Evolutionary conservation across 2,329 filamentous ascomycete species (phyloP).

Genomic region (Davidsoniella eucalypti): DNA sequence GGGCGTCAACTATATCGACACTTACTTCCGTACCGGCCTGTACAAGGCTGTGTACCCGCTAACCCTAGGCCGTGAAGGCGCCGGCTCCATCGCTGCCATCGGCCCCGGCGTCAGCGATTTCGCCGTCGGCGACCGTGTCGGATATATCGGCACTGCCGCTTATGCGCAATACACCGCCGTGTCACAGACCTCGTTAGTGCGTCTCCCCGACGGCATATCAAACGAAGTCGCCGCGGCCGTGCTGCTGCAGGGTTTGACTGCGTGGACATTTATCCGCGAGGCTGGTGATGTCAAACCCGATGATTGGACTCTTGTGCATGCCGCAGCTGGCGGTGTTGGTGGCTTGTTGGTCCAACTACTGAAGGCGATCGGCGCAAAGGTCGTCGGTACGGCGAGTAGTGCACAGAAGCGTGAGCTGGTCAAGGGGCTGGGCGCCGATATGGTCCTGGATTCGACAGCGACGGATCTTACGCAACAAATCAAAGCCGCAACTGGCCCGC

Average conservation of each 20-base stretch:
- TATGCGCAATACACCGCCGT: slow-evolving; percentile 43
- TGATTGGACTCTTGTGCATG: slow-evolving; percentile 72
- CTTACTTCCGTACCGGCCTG: slow-evolving; percentile 72
- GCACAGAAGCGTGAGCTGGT: slow-evolving; percentile 57
- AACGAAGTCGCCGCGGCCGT: slow-evolving; percentile 49
- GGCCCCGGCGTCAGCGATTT: slow-evolving; percentile 39
- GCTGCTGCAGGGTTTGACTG: slow-evolving; percentile 70
- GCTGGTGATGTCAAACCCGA: slow-evolving; percentile 57
- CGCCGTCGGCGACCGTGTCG: slow-evolving; percentile 51
- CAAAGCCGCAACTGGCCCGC: slow-evolving; percentile 51
- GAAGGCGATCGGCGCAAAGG: slow-evolving; percentile 52
- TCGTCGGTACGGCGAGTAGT: slow-evolving; percentile 65
- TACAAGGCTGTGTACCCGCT: slow-evolving; percentile 51
- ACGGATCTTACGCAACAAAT: slow-evolving; percentile 44
- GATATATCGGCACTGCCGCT: slow-evolving; percentile 40
- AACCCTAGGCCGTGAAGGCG: slow-evolving; percentile 64
- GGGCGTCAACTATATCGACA: slow-evolving; percentile 48
- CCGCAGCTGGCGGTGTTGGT: slow-evolving; percentile 70
- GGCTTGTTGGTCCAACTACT: slow-evolving; percentile 61
- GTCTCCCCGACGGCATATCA: slow-evolving; percentile 45
- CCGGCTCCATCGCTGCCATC: slow-evolving; percentile 50
- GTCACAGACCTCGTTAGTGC: slow-evolving; percentile 36
- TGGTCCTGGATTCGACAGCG: slow-evolving; percentile 34
- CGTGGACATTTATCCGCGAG: slow-evolving; percentile 63
- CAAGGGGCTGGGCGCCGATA: slow-evolving; percentile 51